Evolutionary conservation across 2,329 filamentous ascomycete genomes (phyloP).

Genomic region (Ceratocystis lukuohia): DNA sequence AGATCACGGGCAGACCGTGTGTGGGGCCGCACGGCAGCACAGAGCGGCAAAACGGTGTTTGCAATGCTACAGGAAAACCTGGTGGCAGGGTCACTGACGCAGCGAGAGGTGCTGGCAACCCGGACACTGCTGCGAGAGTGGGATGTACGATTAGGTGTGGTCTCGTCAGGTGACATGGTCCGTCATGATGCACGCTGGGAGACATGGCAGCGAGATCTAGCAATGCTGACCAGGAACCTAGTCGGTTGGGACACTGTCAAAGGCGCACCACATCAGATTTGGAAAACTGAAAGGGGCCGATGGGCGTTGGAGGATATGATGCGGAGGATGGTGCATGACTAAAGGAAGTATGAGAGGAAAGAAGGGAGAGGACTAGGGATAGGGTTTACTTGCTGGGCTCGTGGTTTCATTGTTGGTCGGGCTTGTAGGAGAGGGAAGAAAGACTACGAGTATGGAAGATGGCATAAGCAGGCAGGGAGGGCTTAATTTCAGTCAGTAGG

Average conservation of each 20-base stretch:
- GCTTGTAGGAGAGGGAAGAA: too few relatives aligned
- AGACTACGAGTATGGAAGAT: too few relatives aligned
- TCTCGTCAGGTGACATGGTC: slow-evolving; percentile 67
- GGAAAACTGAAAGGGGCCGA: slow-evolving; percentile 34
- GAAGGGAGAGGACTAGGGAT: not conserved
- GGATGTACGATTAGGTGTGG: slow-evolving; percentile 60
- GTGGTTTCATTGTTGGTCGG: not conserved
- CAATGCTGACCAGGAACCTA: slow-evolving; percentile 64
- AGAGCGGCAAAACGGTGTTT: slow-evolving; percentile 73
- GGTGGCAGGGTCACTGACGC: slow-evolving; percentile 71
- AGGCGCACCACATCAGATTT: slow-evolving; percentile 74
- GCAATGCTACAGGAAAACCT: slow-evolving; percentile 86
- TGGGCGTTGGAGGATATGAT: slow-evolving; percentile 17
- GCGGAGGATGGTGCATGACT: slow-evolving; percentile 7
- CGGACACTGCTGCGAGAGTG: slow-evolving; percentile 60
- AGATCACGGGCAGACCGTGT: slow-evolving; percentile 71
- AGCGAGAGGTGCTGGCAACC: slow-evolving; percentile 67
- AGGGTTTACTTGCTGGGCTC: not conserved
- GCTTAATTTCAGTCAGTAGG: not conserved
- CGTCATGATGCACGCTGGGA: slow-evolving; percentile 60
- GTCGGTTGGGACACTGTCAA: slow-evolving; percentile 76
- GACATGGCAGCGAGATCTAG: slow-evolving; percentile 71
- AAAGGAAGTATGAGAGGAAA: not conserved
- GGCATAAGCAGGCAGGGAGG: too few relatives aligned
- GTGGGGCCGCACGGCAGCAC: slow-evolving; percentile 65